Conservation (phyloP, 345 rosid genomes). For the Pugionium cornutum region DNA sequence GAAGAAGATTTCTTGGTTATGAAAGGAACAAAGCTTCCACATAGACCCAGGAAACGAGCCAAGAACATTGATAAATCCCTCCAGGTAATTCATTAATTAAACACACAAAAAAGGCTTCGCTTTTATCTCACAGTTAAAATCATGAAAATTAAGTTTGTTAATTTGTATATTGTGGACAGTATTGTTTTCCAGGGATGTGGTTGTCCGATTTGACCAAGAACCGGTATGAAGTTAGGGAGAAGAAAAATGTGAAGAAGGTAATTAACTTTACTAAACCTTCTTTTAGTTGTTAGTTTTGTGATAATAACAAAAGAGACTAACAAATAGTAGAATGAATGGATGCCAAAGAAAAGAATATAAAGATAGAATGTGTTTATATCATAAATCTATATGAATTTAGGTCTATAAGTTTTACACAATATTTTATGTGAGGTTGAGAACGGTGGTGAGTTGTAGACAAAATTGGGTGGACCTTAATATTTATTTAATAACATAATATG, state of each 20-base stretch:
- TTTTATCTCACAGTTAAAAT: background rate
- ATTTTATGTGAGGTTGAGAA: background rate
- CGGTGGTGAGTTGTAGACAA: conserved; percentile 42
- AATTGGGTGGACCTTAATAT: conserved; percentile 37
- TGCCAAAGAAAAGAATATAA: background rate
- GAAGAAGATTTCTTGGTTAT: conserved; percentile 71
- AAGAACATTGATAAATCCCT: conserved; percentile 65
- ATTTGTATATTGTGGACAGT: conserved; percentile 43
- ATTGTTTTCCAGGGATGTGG: conserved; percentile 80
- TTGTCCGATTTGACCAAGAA: conserved; percentile 63
- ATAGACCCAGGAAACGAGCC: conserved; percentile 67
- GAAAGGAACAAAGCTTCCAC: conserved; percentile 75
- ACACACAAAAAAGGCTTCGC: no score
- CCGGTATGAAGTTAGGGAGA: conserved; percentile 75
- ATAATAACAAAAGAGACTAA: background rate
- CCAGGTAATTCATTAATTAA: conserved; percentile 45
- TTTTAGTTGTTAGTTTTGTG: background rate
- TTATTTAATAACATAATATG: conserved; percentile 2
- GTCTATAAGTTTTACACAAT: conserved; percentile 7
- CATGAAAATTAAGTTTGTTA: conserved; percentile 4
- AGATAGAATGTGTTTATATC: conserved; percentile 20
- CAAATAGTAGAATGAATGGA: no score
- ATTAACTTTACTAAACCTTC: background rate
- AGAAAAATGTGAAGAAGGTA: conserved; percentile 76
- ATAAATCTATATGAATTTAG: background rate